Conservation (phyloP, 1,284 basidiomycete genomes). For the Kalmanozyma brasiliensis region DNA sequence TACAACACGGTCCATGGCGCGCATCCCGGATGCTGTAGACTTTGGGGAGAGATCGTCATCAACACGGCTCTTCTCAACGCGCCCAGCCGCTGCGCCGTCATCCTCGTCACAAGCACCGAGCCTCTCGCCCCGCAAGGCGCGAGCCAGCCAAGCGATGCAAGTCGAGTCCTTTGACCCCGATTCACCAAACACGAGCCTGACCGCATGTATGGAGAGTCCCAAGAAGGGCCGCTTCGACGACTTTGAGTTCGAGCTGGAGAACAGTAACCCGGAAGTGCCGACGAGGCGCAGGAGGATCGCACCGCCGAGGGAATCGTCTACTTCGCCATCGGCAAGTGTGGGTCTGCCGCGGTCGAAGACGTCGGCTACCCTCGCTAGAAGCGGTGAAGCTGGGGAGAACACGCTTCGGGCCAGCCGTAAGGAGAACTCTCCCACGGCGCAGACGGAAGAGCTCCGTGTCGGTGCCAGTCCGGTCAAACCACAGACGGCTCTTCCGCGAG, state of each 20-base stretch:
- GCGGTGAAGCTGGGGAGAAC: not conserved
- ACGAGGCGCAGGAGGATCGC: constrained; percentile 24
- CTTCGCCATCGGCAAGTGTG: constrained; percentile 21
- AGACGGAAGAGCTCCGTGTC: not conserved
- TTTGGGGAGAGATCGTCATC: constrained; percentile 11
- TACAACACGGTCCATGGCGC: constrained; percentile 46
- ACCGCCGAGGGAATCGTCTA: constrained; percentile 6
- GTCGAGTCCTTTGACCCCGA: constrained; percentile 29
- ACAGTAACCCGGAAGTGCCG: constrained; percentile 25
- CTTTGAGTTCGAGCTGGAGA: constrained; percentile 49
- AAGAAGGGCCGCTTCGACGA: constrained; percentile 45
- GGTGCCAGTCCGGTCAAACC: constrained; percentile 30
- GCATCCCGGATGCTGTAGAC: constrained; percentile 27
- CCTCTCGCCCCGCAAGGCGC: constrained; percentile 22
- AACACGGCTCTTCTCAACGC: constrained; percentile 1
- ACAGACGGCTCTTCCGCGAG: constrained; percentile 7
- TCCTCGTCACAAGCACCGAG: constrained; percentile 13
- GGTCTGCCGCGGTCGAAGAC: constrained; percentile 33
- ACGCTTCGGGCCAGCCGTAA: constrained; percentile 29
- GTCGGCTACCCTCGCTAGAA: not conserved
- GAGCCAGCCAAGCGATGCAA: constrained; percentile 21
- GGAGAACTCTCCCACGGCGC: constrained; percentile 21
- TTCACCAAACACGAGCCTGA: constrained; percentile 29
- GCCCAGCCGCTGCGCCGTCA: constrained; percentile 6
- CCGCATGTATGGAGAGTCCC: constrained; percentile 44